Conservation (phyloP, 1,284 basidiomycete species). For the Trichosporon asahii region DNA sequence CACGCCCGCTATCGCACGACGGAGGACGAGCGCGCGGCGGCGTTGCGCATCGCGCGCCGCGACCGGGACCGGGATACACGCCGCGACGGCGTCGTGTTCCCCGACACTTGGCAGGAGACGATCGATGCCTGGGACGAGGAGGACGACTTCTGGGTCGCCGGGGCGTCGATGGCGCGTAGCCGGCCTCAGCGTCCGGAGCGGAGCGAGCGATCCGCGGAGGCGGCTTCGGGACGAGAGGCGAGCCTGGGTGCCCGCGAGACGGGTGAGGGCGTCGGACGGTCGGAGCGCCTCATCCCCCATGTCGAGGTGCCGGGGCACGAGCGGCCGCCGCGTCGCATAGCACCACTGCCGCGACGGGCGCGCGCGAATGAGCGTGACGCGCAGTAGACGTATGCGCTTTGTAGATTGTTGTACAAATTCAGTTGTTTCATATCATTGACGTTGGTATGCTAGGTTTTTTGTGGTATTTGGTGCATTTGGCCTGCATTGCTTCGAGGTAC, state of each 20-base stretch:
- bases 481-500: no score
- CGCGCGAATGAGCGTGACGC: background rate
- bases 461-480: background rate
- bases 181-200: background rate
- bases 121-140: background rate
- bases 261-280: background rate
- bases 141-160: background rate
- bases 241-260: background rate
- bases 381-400: background rate
- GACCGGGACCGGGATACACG: conserved; percentile 16
- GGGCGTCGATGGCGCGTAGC: background rate
- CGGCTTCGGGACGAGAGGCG: background rate
- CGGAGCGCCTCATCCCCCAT: background rate
- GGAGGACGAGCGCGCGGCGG: background rate
- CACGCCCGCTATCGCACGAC: conserved; percentile 1
- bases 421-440: background rate
- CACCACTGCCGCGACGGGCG: conserved; percentile 12
- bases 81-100: conserved; percentile 23
- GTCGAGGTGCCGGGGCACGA: conserved; percentile 2
- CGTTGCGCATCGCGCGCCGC: background rate
- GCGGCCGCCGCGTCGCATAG: conserved; percentile 6
- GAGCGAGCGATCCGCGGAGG: no score
- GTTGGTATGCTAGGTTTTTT: background rate
- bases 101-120: conserved; percentile 14
- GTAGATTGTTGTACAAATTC: background rate